Conservation (phyloP, 2,329 filamentous ascomycete genomes). For the Cladosporium sphaerospermum region DNA sequence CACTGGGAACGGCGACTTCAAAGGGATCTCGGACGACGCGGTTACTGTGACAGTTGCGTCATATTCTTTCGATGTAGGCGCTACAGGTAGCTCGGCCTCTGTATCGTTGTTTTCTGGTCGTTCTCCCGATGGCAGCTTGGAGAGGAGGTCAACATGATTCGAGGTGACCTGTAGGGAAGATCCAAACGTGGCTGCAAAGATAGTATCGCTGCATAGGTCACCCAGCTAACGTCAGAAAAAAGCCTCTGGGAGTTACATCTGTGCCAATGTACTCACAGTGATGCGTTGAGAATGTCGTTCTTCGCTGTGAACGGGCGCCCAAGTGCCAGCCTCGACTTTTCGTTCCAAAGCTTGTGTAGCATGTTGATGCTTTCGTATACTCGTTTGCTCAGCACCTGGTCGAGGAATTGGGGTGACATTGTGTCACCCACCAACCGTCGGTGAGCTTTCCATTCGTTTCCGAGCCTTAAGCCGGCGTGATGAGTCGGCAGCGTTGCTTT, state of each 20-base stretch:
- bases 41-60: not conserved
- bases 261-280: conserved; percentile 17
- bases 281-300: conserved; percentile 32
- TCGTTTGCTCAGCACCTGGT: conserved; percentile 24
- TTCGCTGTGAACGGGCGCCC: conserved; percentile 29
- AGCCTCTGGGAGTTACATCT: too few species aligned
- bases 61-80: conserved; percentile 18
- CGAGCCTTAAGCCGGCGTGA: conserved; percentile 22
- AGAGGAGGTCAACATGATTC: conserved; percentile 14
- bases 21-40: conserved; percentile 15
- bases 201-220: conserved; percentile 24
- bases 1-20: conserved; percentile 20
- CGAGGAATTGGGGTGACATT: conserved; percentile 25
- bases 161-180: conserved; percentile 29
- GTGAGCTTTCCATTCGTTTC: conserved; percentile 23
- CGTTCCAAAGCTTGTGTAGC: conserved; percentile 29
- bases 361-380: conserved; percentile 20
- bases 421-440: conserved; percentile 24
- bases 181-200: conserved; percentile 35
- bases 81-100: conserved; percentile 17
- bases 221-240: too few species aligned
- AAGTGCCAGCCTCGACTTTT: conserved; percentile 25
- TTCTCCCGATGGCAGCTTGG: conserved; percentile 2
- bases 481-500: conserved; percentile 19
- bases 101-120: conserved; percentile 6